Evolutionary conservation across 2,329 filamentous ascomycete genomes (phyloP).

Genomic region (Fusarium sp.): DNA sequence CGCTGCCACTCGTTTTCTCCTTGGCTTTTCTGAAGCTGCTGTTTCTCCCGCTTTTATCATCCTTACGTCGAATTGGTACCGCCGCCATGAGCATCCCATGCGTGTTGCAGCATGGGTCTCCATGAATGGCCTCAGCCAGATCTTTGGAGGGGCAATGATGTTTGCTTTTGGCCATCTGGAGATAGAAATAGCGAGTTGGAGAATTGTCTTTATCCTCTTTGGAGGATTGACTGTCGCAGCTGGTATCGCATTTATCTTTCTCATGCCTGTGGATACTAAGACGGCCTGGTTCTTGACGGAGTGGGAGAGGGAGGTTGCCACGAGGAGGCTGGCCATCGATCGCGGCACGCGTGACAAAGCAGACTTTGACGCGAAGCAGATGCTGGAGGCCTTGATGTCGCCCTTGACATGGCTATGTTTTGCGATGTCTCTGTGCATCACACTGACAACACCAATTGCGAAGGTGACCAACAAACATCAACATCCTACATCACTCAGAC

Average conservation of each 20-base stretch:
- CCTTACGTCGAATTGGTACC: slow-evolving; percentile 49
- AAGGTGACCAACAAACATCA: slow-evolving; percentile 9
- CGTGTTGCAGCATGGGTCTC: slow-evolving; percentile 47
- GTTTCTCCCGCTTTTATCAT: slow-evolving; percentile 49
- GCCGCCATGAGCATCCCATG: slow-evolving; percentile 44
- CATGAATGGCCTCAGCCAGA: slow-evolving; percentile 46
- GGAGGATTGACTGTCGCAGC: slow-evolving; percentile 23
- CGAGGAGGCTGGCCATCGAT: slow-evolving; percentile 32
- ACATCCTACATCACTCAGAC: too few relatives aligned
- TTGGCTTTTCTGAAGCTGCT: slow-evolving; percentile 46
- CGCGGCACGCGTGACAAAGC: slow-evolving; percentile 22
- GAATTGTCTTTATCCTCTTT: slow-evolving; percentile 35
- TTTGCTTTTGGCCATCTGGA: slow-evolving; percentile 38
- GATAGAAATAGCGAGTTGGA: slow-evolving; percentile 28
- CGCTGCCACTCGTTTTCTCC: slow-evolving; percentile 43
- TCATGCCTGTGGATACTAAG: slow-evolving; percentile 24
- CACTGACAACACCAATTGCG: slow-evolving; percentile 36
- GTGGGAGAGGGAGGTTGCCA: slow-evolving; percentile 28
- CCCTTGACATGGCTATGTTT: slow-evolving; percentile 30
- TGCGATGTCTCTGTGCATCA: slow-evolving; percentile 37
- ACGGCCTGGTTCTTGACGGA: slow-evolving; percentile 36
- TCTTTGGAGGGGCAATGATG: slow-evolving; percentile 46
- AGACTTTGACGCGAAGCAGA: slow-evolving; percentile 29
- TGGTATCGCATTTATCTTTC: slow-evolving; percentile 9
- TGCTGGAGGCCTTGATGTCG: slow-evolving; percentile 31